A percentile compares a stretch with the other conserved stretches of the same genome.
These are phyloP conservation scores for Simplicillium sp. DNA, from an alignment of 2,329 filamentous ascomycete species.

Conservation along the genomic window DNA sequence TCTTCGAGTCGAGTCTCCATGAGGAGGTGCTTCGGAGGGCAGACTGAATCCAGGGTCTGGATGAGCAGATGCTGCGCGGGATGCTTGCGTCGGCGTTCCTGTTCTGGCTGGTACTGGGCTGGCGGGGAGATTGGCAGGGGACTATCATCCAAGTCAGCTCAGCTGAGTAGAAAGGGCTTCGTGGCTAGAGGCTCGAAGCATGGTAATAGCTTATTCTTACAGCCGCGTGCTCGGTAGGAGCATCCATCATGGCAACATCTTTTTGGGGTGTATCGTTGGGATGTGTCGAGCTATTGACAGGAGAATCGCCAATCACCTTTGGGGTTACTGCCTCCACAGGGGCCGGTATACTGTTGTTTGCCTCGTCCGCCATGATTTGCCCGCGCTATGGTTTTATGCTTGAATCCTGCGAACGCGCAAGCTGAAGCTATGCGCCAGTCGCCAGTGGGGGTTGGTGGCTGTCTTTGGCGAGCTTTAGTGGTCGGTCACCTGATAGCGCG, in stretches of 20 bases:
- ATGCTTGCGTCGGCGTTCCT: conserved; percentile 40
- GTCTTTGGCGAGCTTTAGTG: too few species aligned
- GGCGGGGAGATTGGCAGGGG: conserved; percentile 22
- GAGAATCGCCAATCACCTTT: not conserved
- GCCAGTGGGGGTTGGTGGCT: too few species aligned
- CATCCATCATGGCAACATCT: conserved; percentile 36
- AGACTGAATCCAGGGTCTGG: conserved; percentile 44
- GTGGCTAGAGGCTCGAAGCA: not conserved
- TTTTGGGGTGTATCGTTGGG: conserved; percentile 15
- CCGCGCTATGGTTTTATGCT: too few species aligned
- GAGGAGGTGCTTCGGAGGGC: conserved; percentile 49
- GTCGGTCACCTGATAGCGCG: not conserved
- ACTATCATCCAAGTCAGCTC: conserved; percentile 17
- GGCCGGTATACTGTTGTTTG: conserved; percentile 2
- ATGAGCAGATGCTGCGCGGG: conserved; percentile 47
- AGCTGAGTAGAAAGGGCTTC: conserved; percentile 5
- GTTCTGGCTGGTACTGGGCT: conserved; percentile 34
- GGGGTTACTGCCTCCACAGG: conserved; percentile 3
- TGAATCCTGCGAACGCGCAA: too few species aligned
- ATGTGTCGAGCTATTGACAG: conserved; percentile 1
- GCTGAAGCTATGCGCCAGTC: too few species aligned
- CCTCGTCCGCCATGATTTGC: conserved; percentile 20
- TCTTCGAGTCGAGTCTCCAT: conserved; percentile 59
- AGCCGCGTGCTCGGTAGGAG: conserved; percentile 26
- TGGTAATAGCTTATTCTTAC: conserved; percentile 16